Conservation (phyloP, 2,329 filamentous ascomycete genomes). For the Penicillium sp. region DNA sequence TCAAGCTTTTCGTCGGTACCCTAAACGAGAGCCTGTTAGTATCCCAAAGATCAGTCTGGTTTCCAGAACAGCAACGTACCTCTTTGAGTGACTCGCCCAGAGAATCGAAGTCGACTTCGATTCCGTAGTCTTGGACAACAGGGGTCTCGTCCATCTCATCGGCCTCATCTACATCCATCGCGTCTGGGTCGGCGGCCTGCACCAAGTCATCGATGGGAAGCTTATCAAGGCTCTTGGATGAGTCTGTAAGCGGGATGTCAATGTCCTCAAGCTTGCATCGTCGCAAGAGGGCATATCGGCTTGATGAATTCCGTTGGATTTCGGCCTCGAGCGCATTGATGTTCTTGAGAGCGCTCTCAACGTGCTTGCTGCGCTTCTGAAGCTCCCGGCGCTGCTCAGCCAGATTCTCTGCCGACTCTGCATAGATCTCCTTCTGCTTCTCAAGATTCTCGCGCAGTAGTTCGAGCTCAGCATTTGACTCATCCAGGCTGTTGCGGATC, state of each 20-base stretch:
- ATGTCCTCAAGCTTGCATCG: slow-evolving; percentile 94
- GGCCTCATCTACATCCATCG: slow-evolving; percentile 85
- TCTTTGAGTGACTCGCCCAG: slow-evolving; percentile 81
- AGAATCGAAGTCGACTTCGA: slow-evolving; percentile 80
- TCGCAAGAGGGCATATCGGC: slow-evolving; percentile 80
- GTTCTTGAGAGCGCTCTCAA: slow-evolving; percentile 72
- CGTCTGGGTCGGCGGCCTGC: slow-evolving; percentile 72
- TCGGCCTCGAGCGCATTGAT: slow-evolving; percentile 80
- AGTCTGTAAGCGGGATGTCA: slow-evolving; percentile 73
- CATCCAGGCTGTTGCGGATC: slow-evolving; percentile 72
- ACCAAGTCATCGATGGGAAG: slow-evolving; percentile 85
- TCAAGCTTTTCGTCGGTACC: slow-evolving; percentile 71
- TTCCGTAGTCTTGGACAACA: slow-evolving; percentile 83
- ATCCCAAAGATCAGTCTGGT: neutral
- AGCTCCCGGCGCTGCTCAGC: slow-evolving; percentile 77
- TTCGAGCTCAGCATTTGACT: slow-evolving; percentile 74
- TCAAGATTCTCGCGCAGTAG: slow-evolving; percentile 72
- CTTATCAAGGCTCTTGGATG: slow-evolving; percentile 71
- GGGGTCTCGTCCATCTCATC: slow-evolving; percentile 56
- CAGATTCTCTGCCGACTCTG: slow-evolving; percentile 72
- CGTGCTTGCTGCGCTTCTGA: slow-evolving; percentile 79
- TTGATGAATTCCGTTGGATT: slow-evolving; percentile 80
- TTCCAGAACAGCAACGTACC: slow-evolving; percentile 48
- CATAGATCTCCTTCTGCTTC: slow-evolving; percentile 66
- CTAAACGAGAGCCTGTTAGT: slow-evolving; percentile 43